These are phyloP conservation scores for Akanthomyces dipterigenus DNA, from an alignment of 2,329 filamentous ascomycete genomes.

Conservation along the genomic window DNA sequence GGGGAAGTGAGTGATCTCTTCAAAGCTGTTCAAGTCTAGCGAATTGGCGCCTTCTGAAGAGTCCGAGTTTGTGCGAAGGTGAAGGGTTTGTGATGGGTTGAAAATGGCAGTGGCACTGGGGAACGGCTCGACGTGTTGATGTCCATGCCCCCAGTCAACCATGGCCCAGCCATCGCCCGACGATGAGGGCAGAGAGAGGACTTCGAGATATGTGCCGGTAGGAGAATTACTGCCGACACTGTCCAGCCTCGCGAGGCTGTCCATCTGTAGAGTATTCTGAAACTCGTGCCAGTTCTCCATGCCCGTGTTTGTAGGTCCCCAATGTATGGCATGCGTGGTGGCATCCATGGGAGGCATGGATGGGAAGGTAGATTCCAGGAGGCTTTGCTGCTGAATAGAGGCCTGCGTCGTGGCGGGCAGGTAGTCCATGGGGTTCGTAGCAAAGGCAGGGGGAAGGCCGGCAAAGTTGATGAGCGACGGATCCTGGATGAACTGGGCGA, in stretches of 20 bases:
- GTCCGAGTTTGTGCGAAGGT: slow-evolving; percentile 80
- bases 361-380: slow-evolving; percentile 58
- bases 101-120: slow-evolving; percentile 60
- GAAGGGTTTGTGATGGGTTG: slow-evolving; percentile 85
- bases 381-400: slow-evolving; percentile 49
- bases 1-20: slow-evolving; percentile 65
- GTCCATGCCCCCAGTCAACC: slow-evolving; percentile 67
- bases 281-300: slow-evolving; percentile 79
- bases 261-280: slow-evolving; percentile 52
- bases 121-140: slow-evolving; percentile 59
- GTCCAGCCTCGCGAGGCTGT: slow-evolving; percentile 33
- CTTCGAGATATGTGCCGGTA: slow-evolving; percentile 63
- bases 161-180: slow-evolving; percentile 84
- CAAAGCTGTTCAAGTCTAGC: slow-evolving; percentile 69
- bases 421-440: slow-evolving; percentile 53
- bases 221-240: slow-evolving; percentile 40
- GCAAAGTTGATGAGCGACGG: slow-evolving; percentile 50
- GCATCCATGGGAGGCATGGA: slow-evolving; percentile 52
- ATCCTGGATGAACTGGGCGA: slow-evolving; percentile 51
- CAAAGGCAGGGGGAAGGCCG: slow-evolving; percentile 43
- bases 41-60: slow-evolving; percentile 67
- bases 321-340: slow-evolving; percentile 49
- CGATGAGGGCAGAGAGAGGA: slow-evolving; percentile 72
- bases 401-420: slow-evolving; percentile 56
- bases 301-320: slow-evolving; percentile 52